phyloP scores from a whole-genome alignment of 495 filamentous ascomycete genomes.

The Astrothelium subdiscretum region DNA sequence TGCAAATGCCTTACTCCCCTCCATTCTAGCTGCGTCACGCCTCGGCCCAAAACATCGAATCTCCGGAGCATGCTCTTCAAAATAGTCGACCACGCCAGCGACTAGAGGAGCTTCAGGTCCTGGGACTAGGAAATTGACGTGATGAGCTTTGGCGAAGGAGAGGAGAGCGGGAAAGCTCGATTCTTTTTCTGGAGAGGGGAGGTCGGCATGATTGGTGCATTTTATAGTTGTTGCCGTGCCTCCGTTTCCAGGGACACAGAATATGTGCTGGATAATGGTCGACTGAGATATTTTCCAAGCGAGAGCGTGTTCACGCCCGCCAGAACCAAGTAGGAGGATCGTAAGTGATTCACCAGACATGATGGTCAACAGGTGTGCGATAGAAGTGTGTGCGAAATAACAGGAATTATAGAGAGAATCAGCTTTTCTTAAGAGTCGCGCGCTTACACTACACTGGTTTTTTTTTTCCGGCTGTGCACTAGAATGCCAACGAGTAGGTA shows the following conservation, averaged over 20 bases:
- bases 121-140: slow-evolving; percentile 75
- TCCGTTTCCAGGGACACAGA: slow-evolving; percentile 73
- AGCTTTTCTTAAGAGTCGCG: no score
- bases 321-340: slow-evolving; percentile 82
- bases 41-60: slow-evolving; percentile 83
- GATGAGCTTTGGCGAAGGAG: slow-evolving; percentile 55
- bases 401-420: no score
- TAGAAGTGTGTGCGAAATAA: no score
- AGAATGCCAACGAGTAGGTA: no score
- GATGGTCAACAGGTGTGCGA: background rate
- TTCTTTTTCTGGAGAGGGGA: slow-evolving; percentile 49
- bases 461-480: no score
- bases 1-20: slow-evolving; percentile 91
- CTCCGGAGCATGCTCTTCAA: slow-evolving; percentile 40
- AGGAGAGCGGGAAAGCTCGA: slow-evolving; percentile 57
- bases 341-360: background rate
- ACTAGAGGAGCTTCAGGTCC: slow-evolving; percentile 94
- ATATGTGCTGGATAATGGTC: slow-evolving; percentile 50
- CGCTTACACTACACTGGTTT: no score
- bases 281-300: slow-evolving; percentile 92
- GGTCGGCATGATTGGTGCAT: slow-evolving; percentile 53
- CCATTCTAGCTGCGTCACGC: slow-evolving; percentile 76
- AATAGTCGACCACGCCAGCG: slow-evolving; percentile 75
- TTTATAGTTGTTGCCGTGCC: slow-evolving; percentile 64
- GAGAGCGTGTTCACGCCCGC: slow-evolving; percentile 86